Evolutionary conservation across 805 yeast genomes (phyloP).

Genomic region (Starmerella scarabaei): DNA sequence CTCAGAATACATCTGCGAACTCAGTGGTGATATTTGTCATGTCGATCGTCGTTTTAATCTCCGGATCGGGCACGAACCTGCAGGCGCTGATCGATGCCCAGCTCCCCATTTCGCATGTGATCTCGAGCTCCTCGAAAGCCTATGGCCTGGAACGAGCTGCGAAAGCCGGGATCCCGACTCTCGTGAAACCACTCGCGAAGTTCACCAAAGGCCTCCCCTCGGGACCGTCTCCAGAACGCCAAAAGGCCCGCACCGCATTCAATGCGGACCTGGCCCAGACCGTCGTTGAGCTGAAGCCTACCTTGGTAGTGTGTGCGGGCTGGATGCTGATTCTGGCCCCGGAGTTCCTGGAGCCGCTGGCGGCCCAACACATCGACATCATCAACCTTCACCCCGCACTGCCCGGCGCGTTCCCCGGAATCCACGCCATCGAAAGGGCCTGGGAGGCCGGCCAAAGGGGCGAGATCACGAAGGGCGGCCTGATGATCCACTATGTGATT

Average conservation of each 20-base stretch:
- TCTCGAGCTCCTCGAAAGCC: slow-evolving; percentile 78
- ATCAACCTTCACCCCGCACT: slow-evolving; percentile 94
- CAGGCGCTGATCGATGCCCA: slow-evolving; percentile 84
- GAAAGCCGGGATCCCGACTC: slow-evolving; percentile 54
- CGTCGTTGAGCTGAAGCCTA: slow-evolving; percentile 51
- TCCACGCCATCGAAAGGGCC: slow-evolving; percentile 91
- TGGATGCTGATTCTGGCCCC: slow-evolving; percentile 92
- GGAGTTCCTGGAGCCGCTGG: slow-evolving; percentile 54
- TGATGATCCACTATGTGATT: slow-evolving; percentile 95
- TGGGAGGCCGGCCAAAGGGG: slow-evolving; percentile 92
- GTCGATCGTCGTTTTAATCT: slow-evolving; percentile 63
- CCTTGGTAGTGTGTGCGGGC: slow-evolving; percentile 91
- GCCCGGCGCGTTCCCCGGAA: slow-evolving; percentile 95
- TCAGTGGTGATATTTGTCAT: no score
- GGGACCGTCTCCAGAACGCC: slow-evolving; percentile 46
- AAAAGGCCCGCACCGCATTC: slow-evolving; percentile 51
- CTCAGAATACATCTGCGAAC: no score
- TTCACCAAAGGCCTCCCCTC: slow-evolving; percentile 69
- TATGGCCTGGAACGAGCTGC: slow-evolving; percentile 74
- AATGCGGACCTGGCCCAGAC: slow-evolving; percentile 65
- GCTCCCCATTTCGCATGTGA: slow-evolving; percentile 52
- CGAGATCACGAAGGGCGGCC: slow-evolving; percentile 62
- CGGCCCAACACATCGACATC: slow-evolving; percentile 51
- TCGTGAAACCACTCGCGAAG: slow-evolving; percentile 51
- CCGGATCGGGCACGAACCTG: slow-evolving; percentile 91